phyloP scores from a whole-genome alignment of 768 basidiomycete genomes.

The Trametes gibbosa region DNA sequence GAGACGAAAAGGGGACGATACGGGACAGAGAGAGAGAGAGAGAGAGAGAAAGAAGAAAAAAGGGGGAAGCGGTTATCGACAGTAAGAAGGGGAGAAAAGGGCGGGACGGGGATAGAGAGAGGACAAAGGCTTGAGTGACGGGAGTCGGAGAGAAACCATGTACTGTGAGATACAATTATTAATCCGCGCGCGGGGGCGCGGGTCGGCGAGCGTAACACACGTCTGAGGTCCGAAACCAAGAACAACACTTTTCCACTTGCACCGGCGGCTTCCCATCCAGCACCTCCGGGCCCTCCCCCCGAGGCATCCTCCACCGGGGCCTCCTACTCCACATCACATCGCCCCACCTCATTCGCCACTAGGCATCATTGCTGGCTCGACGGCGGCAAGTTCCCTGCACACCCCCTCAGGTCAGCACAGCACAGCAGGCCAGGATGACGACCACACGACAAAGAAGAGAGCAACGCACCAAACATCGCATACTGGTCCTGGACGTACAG shows the following conservation, averaged over 20 bases:
- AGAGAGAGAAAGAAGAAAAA: neutral
- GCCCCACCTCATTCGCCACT: neutral
- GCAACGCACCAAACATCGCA: conserved; percentile 27
- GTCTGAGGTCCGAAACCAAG: conserved; percentile 6
- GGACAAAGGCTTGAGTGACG: too few relatives aligned
- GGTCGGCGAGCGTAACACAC: neutral
- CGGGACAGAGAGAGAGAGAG: neutral
- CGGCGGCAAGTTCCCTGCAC: conserved; percentile 19
- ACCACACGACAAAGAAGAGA: neutral
- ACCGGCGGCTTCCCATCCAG: too few relatives aligned
- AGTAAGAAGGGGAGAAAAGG: too few relatives aligned
- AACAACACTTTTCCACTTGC: neutral
- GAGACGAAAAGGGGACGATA: neutral
- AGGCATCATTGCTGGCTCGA: conserved; percentile 13
- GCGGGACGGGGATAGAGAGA: too few relatives aligned
- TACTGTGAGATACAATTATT: conserved; percentile 1
- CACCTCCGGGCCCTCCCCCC: too few relatives aligned
- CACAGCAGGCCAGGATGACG: too few relatives aligned
- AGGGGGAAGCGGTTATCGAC: neutral
- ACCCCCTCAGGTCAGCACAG: neutral
- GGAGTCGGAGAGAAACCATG: neutral
- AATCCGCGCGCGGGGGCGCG: neutral
- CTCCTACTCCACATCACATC: too few relatives aligned
- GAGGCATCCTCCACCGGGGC: too few relatives aligned
- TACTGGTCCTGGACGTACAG: conserved; percentile 30